Evolutionary conservation across 179 eudicot species (phyloP).

Genomic region (Vitellaria paradoxa): DNA sequence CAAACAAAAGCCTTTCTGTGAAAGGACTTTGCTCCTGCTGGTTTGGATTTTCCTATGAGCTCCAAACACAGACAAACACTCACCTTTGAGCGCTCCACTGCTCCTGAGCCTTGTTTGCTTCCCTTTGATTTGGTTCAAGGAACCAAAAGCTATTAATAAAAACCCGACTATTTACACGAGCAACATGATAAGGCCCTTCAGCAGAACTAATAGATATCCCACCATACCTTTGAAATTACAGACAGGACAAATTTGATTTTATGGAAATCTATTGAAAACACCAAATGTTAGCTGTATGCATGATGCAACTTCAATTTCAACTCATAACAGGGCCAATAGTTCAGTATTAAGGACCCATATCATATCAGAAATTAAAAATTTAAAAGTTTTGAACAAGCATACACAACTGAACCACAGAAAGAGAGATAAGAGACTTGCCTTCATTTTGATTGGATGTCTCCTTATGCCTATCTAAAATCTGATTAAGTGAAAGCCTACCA

Average conservation of each 20-base stretch:
- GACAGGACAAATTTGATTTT: not conserved
- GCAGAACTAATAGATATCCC: no score
- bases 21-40: not conserved
- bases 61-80: not conserved
- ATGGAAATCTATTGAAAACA: not conserved
- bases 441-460: conserved; percentile 34
- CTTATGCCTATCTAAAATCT: conserved; percentile 62
- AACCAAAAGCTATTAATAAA: not conserved
- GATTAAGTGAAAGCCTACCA: conserved; percentile 80
- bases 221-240: not conserved
- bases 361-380: not conserved
- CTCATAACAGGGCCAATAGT: not conserved
- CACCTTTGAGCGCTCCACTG: not conserved
- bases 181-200: no score
- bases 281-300: not conserved
- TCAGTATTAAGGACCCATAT: not conserved
- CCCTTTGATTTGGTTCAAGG: not conserved
- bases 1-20: no score
- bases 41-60: not conserved
- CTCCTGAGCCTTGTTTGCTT: not conserved
- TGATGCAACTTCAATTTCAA: not conserved
- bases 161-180: no score
- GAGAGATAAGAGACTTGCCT: conserved; percentile 35
- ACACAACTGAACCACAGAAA: not conserved
- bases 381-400: not conserved